Base-by-base conservation (phyloP, 2,329 filamentous ascomycete genomes). In the Curvularia lunata region DNA sequence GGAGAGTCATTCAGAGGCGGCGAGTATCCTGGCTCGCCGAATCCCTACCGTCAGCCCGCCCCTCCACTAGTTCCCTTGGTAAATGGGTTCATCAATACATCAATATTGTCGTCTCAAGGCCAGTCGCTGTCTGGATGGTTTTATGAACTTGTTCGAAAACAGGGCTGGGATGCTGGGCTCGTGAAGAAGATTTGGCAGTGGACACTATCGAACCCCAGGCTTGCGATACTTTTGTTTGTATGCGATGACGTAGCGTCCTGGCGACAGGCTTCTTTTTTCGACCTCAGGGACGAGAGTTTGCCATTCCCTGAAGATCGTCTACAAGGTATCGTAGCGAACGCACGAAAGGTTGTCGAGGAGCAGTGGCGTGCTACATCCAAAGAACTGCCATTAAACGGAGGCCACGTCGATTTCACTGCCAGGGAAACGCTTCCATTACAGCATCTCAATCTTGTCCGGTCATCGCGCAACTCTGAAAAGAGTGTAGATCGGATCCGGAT, bases 281-380 rank as follows among this genome's bases (percentile, higher is more conserved):
- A 75, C 34, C 69, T 79, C 16, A 64, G 71, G 52, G 77, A 79
- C 38, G 72, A 73, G 40, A 75, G 73, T 38, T 52, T 78, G 25
- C 77, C 77, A 1, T 78, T 76, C 41, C 61, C 69, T 1, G 76
- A 78, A 52, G 73, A 72, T 5, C 69, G 72, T 21, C 65, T 79
- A 0, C 71, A 74, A 40, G 72, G 74, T 5, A 78, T 79, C 37
- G 76, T 77, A 16, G 65, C 70, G 25, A 69, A 78, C 57, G 69
- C 76, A 19, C 69, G 67, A n/a, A 73, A 71, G 48, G 69, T 77
- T 5, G 70, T 78, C n/a, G 70, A 75, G 13, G 72, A 74, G 52
- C 77, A 79, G 49, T 79, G 77, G 77, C 72, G 74, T 30, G 76
- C 75, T 21, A 76, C 76, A 4, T 70, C 74, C 6, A 77, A 77